Evolutionary conservation across 2,329 filamentous ascomycete genomes (phyloP), one percentile per base, ranked within the genome.

Genomic region (Apiospora sp.): DNA sequence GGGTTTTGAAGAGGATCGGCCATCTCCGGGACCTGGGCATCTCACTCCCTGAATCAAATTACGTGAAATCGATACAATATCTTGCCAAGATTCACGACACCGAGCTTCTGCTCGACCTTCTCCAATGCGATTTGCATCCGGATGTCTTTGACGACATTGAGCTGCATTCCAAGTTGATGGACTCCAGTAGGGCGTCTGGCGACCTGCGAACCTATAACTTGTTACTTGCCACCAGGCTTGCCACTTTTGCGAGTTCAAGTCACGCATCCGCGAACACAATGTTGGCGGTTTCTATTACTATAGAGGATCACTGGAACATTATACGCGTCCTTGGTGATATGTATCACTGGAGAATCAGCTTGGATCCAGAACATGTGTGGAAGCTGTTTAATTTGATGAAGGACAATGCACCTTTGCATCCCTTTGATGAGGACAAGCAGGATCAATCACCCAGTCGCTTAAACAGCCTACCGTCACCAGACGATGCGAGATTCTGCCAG

Each of bases 1-100:
- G 86, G 8, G 84, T 96, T n/a, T 78, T 86, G 34, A 80, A 84
- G 0, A 89, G 90, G 44, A 87, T 97, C 37, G 80, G 86, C 37
- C 87, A 90, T 71, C 84, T 98, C 3, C 84, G 88, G 73, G 83
- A 86, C 70, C 84, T 89, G 7, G 90, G 90, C 0, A 93, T 98
- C 43, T 84, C 86, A 0, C 84, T 94, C 41, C 87, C 89, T 4
- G 82, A 86, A 6, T 91, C 89, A 5, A 86, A 88, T 2, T 98
- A 94, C 78, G 88, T 90, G 64, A 87, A 88, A 58, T 86, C 93
- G 13, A 78, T 97, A 6, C 85, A 89, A 54, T 88, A 90, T 72
- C 89, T 96, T 72, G 92, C 92, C 5, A 81, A 81, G 27, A 84
- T 87, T 46, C 85, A 87, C 43, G 87, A 92, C n/a, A 84, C 86